Base-by-base conservation (phyloP, 257 asterid species). In the Plantago major region DNA sequence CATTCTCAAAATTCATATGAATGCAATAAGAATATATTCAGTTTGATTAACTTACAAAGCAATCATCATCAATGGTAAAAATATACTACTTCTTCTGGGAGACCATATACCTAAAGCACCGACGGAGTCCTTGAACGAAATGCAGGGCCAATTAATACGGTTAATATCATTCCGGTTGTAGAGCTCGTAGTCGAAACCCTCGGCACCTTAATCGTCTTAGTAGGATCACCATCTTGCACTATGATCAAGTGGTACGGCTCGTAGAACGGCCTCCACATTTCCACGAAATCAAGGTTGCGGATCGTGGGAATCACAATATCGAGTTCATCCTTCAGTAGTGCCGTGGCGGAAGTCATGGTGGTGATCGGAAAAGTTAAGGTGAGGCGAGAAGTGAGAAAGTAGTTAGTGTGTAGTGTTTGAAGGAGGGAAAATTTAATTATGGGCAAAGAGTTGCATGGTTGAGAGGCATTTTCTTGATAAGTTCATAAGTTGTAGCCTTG, bases 1-100 rank as follows among this genome's bases (percentile, higher is more conserved):
- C 26, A 30, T 7, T 33, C 8, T 1, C 38, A 46, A 13, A 7
- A 62, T 30, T 15, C 18, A 62, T 13, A 5, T 10, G n/a, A 61
- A 10, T 4, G 1, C 14, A 8, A 15, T 11, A 22, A 22, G 26
- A 22, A 22, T 22, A 4, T 13, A n/a, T n/a, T n/a, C 22, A 14
- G 47, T 33, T 40, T 26, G 33, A 44, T 19, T 4, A 17, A 54
- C 90, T 78, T 70, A 90, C 98, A 60, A 90, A 90, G 80, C 98
- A 90, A 44, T 90, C 98, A 48, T 90, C 98, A 30, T 90, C 98
- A 61, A 90, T 90, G 63, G 98, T 90, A 81, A 22, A 90, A 76
- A 90, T 90, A 62, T 90, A 90, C n/a, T n/a, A n/a, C 84, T 90
- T 88, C 97, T 90, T 90, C 84, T 85, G 85, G 65, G 97, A 90